Percentiles rank a stretch among this genome's conserved stretches.
phyloP scores from a whole-genome alignment of 2,329 filamentous ascomycete genomes.

The Colletotrichum liaoningense region DNA sequence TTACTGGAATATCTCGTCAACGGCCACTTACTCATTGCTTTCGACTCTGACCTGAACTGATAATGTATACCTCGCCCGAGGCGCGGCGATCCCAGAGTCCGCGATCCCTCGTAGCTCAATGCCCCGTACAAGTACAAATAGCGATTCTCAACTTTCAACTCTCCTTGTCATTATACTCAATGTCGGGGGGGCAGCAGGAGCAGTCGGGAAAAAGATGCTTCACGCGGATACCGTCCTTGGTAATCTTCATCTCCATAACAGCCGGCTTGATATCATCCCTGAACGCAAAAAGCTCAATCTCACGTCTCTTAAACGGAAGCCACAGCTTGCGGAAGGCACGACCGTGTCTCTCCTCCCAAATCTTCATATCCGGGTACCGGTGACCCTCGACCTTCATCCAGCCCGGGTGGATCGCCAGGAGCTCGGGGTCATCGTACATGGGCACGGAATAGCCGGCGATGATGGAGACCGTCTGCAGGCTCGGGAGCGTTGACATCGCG shows the following conservation, averaged over 20 bases:
- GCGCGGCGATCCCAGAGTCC: no score
- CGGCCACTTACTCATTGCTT: no score
- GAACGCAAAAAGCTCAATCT: background rate
- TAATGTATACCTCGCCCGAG: no score
- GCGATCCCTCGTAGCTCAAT: no score
- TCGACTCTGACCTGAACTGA: no score
- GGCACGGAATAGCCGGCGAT: background rate
- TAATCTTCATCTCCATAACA: background rate
- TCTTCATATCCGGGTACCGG: background rate
- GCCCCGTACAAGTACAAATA: background rate
- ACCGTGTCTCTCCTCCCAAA: background rate
- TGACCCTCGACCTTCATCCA: background rate
- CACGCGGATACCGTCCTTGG: background rate
- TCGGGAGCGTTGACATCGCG: slow-evolving; percentile 10
- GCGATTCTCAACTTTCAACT: background rate
- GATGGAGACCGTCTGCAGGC: background rate
- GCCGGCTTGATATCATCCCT: background rate
- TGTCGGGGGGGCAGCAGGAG: background rate
- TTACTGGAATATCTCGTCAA: no score
- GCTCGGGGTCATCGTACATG: slow-evolving; percentile 4
- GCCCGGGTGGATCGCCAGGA: background rate
- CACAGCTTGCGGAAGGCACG: background rate
- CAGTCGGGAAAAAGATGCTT: background rate
- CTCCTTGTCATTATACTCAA: background rate
- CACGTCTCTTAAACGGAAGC: background rate